Evolutionary conservation across 2,329 filamentous ascomycete species (phyloP).

Genomic region (Dryadomyces quercus-mongolicae): DNA sequence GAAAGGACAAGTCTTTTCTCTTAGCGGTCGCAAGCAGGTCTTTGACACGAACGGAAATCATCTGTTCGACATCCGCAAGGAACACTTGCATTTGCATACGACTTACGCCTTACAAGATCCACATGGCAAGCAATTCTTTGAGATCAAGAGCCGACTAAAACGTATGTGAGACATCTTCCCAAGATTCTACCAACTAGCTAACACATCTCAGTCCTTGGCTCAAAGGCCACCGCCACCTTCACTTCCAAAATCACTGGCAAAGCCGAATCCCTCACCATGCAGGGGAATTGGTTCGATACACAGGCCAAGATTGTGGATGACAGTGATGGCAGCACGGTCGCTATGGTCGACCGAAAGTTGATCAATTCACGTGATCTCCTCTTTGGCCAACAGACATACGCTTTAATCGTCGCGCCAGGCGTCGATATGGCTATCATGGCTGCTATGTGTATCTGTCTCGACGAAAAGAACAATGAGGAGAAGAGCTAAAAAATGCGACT

Average conservation of each 20-base stretch:
- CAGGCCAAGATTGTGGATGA: constrained; percentile 45
- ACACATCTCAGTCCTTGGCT: constrained; percentile 32
- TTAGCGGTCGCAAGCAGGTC: constrained; percentile 44
- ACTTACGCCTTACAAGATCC: constrained; percentile 38
- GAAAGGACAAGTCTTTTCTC: constrained; percentile 38
- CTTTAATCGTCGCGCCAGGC: constrained; percentile 48
- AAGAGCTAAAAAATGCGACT: neutral
- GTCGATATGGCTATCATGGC: constrained; percentile 55
- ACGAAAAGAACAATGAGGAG: constrained; percentile 48
- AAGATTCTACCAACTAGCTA: too few species aligned
- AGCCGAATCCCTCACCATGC: constrained; percentile 38
- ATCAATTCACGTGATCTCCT: constrained; percentile 45
- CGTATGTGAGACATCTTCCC: too few species aligned
- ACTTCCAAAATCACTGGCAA: constrained; percentile 31
- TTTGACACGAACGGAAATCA: constrained; percentile 38
- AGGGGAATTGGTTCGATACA: constrained; percentile 48
- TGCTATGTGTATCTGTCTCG: constrained; percentile 55
- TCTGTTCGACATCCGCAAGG: constrained; percentile 46
- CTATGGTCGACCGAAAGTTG: constrained; percentile 45
- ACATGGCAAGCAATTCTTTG: constrained; percentile 33
- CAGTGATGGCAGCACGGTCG: constrained; percentile 37
- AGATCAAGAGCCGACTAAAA: constrained; percentile 42
- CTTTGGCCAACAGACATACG: constrained; percentile 53
- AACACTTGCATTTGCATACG: constrained; percentile 35
- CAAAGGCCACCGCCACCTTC: constrained; percentile 46